Base-by-base conservation (phyloP, 2,329 filamentous ascomycete genomes). In the Chlorencoelia australis region DNA sequence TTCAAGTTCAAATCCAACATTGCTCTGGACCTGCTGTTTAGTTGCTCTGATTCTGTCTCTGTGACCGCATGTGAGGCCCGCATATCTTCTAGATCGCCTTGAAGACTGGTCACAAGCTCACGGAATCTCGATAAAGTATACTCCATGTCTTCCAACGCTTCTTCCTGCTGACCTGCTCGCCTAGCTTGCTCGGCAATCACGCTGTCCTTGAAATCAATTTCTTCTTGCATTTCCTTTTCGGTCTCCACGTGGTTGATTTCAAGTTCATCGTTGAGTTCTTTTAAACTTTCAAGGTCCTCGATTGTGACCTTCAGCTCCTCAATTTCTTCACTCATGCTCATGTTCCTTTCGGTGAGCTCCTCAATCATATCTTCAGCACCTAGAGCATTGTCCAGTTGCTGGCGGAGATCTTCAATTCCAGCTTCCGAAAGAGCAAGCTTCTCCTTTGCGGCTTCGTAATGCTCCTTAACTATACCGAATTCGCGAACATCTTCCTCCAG, bases 1-100 rank as follows among this genome's bases (percentile, higher is more conserved):
- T 94, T 93, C 71, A 89, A 75, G 59, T 96, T 96, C 30, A 98
- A 71, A 53, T 98, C 89, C 75, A 94, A 83, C 81, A 98, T 94
- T 36, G 89, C 87, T 44, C 87, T 77, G 29, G 89, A 94, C 44
- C 86, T 82, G 51, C 75, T 83, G 46, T 80, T 88, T 37, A 96
- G 74, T 58, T 96, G 86, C 56, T 88, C 87, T 1, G 89, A 87
- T 58, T 96, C 88, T 11, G 81, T 81, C 59, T 96, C 91, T 1
- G 87, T 93, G 48, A 96, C 82, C 29, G 88, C 85, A 52, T 93
- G 85, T 4, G 87, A 93, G 9, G 88, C 84, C 41, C 85, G 77
- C 71, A 95, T 89, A 53, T 96, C 88, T 50, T 94, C 84, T 47
- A 96, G 65, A 55, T 94, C 87, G 47, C 69, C 77, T 59, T 95